These are phyloP conservation scores for Fraxinus pennsylvanica DNA, from an alignment of 257 asterid species.

Conservation along the genomic window DNA sequence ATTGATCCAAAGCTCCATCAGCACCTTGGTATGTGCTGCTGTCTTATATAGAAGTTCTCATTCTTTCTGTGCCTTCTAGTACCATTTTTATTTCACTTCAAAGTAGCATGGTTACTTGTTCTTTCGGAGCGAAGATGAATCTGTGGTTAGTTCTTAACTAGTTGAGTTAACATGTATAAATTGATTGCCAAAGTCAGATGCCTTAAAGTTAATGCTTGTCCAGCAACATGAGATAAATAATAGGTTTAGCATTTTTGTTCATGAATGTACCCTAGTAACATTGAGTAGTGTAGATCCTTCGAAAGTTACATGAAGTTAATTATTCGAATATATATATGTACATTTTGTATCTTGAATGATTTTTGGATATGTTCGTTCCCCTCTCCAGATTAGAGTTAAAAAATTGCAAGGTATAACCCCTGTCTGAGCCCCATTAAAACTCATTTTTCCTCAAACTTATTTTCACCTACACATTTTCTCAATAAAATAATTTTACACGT, in stretches of 20 bases:
- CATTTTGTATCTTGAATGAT: neutral
- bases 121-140: neutral
- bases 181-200: slow-evolving; percentile 7
- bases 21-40: slow-evolving; percentile 74
- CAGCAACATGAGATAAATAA: neutral
- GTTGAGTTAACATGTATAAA: neutral
- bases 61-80: slow-evolving; percentile 10
- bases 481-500: no score
- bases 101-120: slow-evolving; percentile 9
- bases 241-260: neutral
- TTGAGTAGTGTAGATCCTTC: neutral
- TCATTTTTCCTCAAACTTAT: no score
- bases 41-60: slow-evolving; percentile 21
- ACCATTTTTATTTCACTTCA: slow-evolving; percentile 14
- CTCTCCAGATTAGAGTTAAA: slow-evolving; percentile 3
- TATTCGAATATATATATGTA: neutral
- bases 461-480: no score
- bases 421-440: no score
- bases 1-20: slow-evolving; percentile 93
- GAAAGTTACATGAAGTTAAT: slow-evolving; percentile 12
- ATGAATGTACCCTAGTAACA: neutral
- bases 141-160: slow-evolving; percentile 2
- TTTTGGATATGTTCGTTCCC: neutral
- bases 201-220: neutral
- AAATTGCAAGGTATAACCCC: neutral